These are phyloP conservation scores for Colletotrichum tanaceti DNA, from an alignment of 2,329 filamentous ascomycete species.

Conservation along the genomic window DNA sequence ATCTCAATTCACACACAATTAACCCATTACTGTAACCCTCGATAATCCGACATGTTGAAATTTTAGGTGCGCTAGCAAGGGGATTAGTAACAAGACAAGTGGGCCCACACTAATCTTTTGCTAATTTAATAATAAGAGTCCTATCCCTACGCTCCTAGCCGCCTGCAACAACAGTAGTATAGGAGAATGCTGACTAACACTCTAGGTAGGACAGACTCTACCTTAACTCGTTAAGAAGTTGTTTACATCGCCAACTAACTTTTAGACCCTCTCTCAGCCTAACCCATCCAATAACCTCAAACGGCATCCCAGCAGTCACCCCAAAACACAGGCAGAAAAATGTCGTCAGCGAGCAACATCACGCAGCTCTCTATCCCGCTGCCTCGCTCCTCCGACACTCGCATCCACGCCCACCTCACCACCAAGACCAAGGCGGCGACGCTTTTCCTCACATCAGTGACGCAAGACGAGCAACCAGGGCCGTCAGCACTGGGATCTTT, in stretches of 20 bases:
- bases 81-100: no score
- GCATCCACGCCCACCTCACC: slow-evolving; percentile 70
- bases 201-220: no score
- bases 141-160: no score
- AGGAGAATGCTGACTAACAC: no score
- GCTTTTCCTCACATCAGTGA: slow-evolving; percentile 70
- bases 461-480: slow-evolving; percentile 62
- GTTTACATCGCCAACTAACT: slow-evolving; percentile 23
- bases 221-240: slow-evolving; percentile 10
- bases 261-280: neutral
- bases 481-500: slow-evolving; percentile 82
- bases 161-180: no score
- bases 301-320: neutral
- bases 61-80: no score
- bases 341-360: slow-evolving; percentile 42
- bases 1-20: no score
- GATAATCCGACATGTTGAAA: no score
- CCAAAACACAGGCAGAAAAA: neutral
- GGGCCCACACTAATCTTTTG: no score
- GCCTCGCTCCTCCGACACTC: slow-evolving; percentile 69
- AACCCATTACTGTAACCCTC: no score
- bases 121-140: no score
- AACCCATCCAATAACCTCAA: no score
- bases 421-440: slow-evolving; percentile 68
- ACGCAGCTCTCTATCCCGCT: slow-evolving; percentile 68